Conservation (phyloP, 192 early-diverging fungal genomes). For the Mortierella hygrophila region DNA sequence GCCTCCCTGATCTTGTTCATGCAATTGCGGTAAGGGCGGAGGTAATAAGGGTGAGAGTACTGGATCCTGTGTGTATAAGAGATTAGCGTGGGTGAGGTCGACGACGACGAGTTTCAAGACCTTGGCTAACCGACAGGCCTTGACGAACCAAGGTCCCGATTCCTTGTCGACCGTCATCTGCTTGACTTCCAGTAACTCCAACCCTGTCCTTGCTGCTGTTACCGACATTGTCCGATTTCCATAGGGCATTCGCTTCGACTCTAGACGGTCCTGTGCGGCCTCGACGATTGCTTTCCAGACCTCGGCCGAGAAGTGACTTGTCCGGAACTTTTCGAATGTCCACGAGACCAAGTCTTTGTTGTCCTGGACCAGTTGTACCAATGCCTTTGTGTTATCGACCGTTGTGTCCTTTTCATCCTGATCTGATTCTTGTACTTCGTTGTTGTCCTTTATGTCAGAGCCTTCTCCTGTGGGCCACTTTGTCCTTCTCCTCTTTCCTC, state of each 20-base stretch:
- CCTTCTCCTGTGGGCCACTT: neutral
- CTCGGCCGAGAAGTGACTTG: neutral
- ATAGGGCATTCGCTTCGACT: neutral
- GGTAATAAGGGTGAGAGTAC: neutral
- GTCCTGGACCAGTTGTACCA: neutral
- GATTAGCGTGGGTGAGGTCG: neutral
- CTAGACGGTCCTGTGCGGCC: neutral
- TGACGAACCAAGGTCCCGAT: neutral
- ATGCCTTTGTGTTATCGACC: neutral
- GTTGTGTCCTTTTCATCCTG: neutral
- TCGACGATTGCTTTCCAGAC: neutral
- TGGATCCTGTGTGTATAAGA: neutral
- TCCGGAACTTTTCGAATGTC: constrained; percentile 1
- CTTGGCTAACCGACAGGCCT: neutral
- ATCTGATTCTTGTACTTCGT: neutral
- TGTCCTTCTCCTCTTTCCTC: neutral
- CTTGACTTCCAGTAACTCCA: neutral
- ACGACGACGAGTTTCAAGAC: constrained; percentile 3
- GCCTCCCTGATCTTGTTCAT: neutral
- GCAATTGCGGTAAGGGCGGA: neutral
- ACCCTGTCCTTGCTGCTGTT: neutral
- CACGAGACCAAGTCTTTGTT: neutral
- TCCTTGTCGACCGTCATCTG: constrained; percentile 1
- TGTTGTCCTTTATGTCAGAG: neutral
- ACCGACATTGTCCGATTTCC: neutral